phyloP scores from a whole-genome alignment of 164 flowering plant species.

The Protea cynaroides region DNA sequence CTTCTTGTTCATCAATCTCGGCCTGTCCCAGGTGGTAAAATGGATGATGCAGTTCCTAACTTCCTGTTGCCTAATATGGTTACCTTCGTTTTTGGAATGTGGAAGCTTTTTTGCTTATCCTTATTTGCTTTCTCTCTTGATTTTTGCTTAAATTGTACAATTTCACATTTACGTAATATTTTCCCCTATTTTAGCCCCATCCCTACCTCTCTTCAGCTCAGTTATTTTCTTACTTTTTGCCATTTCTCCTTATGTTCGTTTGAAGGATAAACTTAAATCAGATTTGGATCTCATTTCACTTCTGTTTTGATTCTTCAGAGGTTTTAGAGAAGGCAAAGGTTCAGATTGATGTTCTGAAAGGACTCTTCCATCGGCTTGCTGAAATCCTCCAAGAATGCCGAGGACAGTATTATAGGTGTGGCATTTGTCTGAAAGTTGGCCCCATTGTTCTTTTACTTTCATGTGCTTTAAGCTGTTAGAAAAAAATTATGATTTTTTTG shows the following conservation, averaged over 20 bases:
- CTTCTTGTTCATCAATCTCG: conserved; percentile 87
- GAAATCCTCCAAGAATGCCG: conserved; percentile 58
- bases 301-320: conserved; percentile 32
- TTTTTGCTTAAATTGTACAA: too few relatives aligned
- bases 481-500: conserved; percentile 4
- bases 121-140: neutral
- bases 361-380: conserved; percentile 47
- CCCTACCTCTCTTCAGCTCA: too few relatives aligned
- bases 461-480: too few relatives aligned
- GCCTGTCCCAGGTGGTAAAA: conserved; percentile 55
- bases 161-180: too few relatives aligned
- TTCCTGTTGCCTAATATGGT: neutral
- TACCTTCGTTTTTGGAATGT: too few relatives aligned
- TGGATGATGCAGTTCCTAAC: neutral
- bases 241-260: too few relatives aligned
- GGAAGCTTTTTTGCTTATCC: neutral
- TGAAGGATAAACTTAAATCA: too few relatives aligned
- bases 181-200: too few relatives aligned
- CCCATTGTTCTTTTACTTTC: neutral
- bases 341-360: conserved; percentile 49
- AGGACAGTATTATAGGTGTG: conserved; percentile 82
- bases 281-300: neutral
- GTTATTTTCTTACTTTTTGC: too few relatives aligned
- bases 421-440: neutral
- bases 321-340: conserved; percentile 61